These are phyloP conservation scores for Oenanthe sinensis DNA, from an alignment of 129 eudicot genomes.

Conservation along the genomic window DNA sequence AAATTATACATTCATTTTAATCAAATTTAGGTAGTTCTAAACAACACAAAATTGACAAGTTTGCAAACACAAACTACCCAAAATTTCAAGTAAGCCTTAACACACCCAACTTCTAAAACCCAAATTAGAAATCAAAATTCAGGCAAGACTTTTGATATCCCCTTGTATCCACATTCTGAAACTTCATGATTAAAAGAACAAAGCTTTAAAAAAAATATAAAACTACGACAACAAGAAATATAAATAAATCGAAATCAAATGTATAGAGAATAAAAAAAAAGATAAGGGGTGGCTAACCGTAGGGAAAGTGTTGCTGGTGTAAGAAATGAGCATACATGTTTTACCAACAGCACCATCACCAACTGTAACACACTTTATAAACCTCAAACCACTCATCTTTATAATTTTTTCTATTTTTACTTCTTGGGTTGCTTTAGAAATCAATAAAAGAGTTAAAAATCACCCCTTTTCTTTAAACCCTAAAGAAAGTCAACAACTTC, in stretches of 20 bases:
- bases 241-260: not conserved
- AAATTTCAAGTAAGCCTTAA: not conserved
- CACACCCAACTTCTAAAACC: not conserved
- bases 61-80: too few species aligned
- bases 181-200: not conserved
- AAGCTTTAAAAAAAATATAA: not conserved
- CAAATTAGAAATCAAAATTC: not conserved
- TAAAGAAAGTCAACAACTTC: too few species aligned
- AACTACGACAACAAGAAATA: not conserved
- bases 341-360: conserved; percentile 59
- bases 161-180: too few species aligned
- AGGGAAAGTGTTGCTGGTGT: conserved; percentile 43
- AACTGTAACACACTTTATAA: conserved; percentile 48
- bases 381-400: conserved; percentile 37
- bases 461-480: too few species aligned
- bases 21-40: not conserved
- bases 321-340: conserved; percentile 41
- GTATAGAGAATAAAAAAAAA: not conserved
- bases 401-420: too few species aligned
- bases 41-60: not conserved
- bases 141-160: not conserved
- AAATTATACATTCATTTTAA: too few species aligned
- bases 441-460: too few species aligned
- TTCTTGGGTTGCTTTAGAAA: too few species aligned
- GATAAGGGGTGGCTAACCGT: conserved; percentile 19